A percentile compares a stretch with the other conserved stretches of the same genome.
Evolutionary conservation across 768 basidiomycete species (phyloP).

Genomic region (Leucocoprinus leucothites): DNA sequence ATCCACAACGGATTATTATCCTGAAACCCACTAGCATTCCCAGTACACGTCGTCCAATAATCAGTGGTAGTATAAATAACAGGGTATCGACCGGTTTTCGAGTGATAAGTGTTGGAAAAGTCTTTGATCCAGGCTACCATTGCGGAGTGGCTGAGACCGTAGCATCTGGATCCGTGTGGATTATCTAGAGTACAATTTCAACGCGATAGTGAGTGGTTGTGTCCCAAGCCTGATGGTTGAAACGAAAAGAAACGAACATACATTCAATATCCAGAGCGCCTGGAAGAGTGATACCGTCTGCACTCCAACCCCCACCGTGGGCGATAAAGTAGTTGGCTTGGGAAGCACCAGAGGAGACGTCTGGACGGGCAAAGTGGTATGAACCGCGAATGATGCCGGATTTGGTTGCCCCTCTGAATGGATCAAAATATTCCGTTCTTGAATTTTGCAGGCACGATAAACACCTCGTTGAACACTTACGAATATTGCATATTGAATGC

Average conservation of each 20-base stretch:
- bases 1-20: conserved; percentile 59
- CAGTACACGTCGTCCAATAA: conserved; percentile 71
- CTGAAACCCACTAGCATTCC: conserved; percentile 49
- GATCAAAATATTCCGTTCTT: conserved; percentile 28
- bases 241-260: conserved; percentile 21
- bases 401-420: conserved; percentile 50
- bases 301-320: conserved; percentile 58
- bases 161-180: conserved; percentile 40
- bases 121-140: conserved; percentile 64
- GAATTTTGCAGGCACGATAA: background rate
- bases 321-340: conserved; percentile 61
- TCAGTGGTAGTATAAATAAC: conserved; percentile 51
- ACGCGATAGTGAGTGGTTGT: conserved; percentile 47
- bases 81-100: conserved; percentile 41
- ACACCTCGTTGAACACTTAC: background rate
- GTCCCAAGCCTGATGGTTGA: background rate
- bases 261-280: conserved; percentile 65
- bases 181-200: too few relatives aligned
- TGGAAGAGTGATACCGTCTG: conserved; percentile 57
- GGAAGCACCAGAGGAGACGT: conserved; percentile 46
- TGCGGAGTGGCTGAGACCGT: conserved; percentile 44
- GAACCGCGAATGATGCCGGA: conserved; percentile 57
- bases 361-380: conserved; percentile 53
- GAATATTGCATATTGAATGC: background rate
- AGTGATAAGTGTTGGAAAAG: conserved; percentile 59